Base-by-base conservation (phyloP, 2,329 filamentous ascomycete species). In the Raffaelea ambrosiae region DNA sequence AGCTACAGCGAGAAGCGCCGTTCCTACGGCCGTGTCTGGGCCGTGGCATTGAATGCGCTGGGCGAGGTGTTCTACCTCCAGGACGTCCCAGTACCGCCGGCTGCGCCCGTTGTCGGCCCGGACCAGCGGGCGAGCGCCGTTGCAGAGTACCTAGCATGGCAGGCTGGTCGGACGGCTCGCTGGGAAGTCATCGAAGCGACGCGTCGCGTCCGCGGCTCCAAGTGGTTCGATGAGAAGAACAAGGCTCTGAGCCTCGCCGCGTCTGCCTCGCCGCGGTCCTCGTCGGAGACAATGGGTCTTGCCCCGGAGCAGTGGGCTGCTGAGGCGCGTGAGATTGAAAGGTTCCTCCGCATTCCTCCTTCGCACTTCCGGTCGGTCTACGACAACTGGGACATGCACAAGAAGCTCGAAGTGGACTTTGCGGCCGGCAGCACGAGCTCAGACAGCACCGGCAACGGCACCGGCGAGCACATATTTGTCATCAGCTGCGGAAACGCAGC, bases 311-410 rank as follows among this genome's bases (percentile, higher is more conserved):
- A 95, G 61, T 70, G 90, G 52, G 65, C 72, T 35, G 82, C 86
- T 2, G 89, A 95, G 62, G 88, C 88, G 1, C 76, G 76, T 43
- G 88, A 94, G 62, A 88, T 95, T 47, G 86, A 95, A 56, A 77
- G 74, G 39, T 94, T 86, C 55, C 63, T 94, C 18, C 71, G 70
- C 0, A 81, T 84, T 56, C 83, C 79, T 55, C 90, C 91, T 4
- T 77, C 79, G 38, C 79, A 94, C 56, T 95, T 95, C 62, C 81
- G 83, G 20, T 83, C 82, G 57, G 71, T 80, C 1, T 97, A 86
- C 59, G 70, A 85, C 49, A 85, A 86, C 3, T 97, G 93, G 91
- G 87, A 97, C 59, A 97, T 97, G 90, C 81, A 81, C 46, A 79
- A 89, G 51, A 81, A 72, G 52, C 69, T 97, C 3, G 84, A 93